Evolutionary conservation across 2,329 filamentous ascomycete species (phyloP).

Genomic region (Phyllachora maydis): DNA sequence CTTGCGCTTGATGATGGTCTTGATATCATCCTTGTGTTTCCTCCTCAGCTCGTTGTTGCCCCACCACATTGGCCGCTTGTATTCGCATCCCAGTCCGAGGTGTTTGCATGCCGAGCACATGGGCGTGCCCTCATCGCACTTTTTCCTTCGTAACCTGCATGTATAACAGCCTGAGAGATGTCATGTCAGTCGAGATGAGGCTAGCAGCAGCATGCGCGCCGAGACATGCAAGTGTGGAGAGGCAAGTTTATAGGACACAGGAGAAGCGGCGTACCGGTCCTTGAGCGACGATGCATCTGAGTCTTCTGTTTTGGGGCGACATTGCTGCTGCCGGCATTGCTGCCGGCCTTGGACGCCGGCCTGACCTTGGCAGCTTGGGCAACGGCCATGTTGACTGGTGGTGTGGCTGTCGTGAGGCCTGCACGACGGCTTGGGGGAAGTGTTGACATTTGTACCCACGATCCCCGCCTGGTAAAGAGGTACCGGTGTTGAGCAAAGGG

Average conservation of each 20-base stretch:
- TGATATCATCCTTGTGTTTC: constrained; percentile 84
- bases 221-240: constrained; percentile 7
- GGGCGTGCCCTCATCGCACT: constrained; percentile 45
- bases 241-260: no score
- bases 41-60: constrained; percentile 74
- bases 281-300: constrained; percentile 85
- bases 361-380: constrained; percentile 38
- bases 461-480: constrained; percentile 12
- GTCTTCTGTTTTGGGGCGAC: constrained; percentile 44
- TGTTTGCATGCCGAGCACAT: constrained; percentile 46
- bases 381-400: constrained; percentile 38
- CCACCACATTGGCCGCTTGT: constrained; percentile 96
- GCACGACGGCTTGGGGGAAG: constrained; percentile 39
- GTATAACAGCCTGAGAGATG: constrained; percentile 57
- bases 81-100: constrained; percentile 78
- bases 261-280: constrained; percentile 89
- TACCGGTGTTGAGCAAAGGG: constrained; percentile 18
- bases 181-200: no score
- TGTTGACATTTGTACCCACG: constrained; percentile 46
- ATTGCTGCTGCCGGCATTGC: no score
- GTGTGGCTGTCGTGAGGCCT: constrained; percentile 24
- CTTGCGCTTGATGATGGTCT: constrained; percentile 92
- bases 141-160: constrained; percentile 45
- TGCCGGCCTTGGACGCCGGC: constrained; percentile 30
- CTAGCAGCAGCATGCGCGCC: no score